Conservation (phyloP, 805 yeast species). For the Hanseniaspora lachancei region DNA sequence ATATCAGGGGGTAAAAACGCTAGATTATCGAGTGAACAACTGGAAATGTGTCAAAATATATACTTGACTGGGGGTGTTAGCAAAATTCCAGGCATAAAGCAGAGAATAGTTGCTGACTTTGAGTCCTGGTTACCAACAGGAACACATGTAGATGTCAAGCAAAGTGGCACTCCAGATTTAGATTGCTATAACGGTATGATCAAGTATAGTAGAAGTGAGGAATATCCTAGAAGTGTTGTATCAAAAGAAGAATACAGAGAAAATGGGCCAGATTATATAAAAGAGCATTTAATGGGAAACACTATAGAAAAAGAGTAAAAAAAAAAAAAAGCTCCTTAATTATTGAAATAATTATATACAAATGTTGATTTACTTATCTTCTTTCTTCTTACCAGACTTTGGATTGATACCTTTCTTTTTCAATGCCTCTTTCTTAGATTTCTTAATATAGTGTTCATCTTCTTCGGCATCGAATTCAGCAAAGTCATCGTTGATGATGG, state of each 20-base stretch:
- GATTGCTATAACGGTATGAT: constrained; percentile 97
- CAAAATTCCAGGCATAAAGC: constrained; percentile 47
- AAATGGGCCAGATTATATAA: constrained; percentile 76
- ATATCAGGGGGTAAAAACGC: constrained; percentile 45
- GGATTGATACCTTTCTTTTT: constrained; percentile 67
- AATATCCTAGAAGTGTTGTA: constrained; percentile 37
- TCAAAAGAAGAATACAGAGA: constrained; percentile 71
- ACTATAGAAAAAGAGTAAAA: constrained; percentile 15
- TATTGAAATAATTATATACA: constrained; percentile 3
- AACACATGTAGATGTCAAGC: constrained; percentile 44
- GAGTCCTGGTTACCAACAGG: constrained; percentile 58
- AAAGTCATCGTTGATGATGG: constrained; percentile 74
- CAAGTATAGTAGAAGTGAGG: constrained; percentile 47
- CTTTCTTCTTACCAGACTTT: constrained; percentile 25
- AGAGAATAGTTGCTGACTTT: constrained; percentile 59
- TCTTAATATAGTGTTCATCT: constrained; percentile 60
- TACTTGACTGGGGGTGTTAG: constrained; percentile 83
- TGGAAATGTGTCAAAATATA: constrained; percentile 39
- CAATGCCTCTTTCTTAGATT: constrained; percentile 49
- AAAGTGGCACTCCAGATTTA: constrained; percentile 51
- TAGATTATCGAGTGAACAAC: constrained; percentile 26
- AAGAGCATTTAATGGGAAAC: constrained; percentile 74
- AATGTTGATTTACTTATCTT: constrained; percentile 3
- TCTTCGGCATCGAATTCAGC: constrained; percentile 66
- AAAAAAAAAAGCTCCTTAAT: not conserved